phyloP scores from a whole-genome alignment of 805 yeast species.

The Candida saitoana region DNA sequence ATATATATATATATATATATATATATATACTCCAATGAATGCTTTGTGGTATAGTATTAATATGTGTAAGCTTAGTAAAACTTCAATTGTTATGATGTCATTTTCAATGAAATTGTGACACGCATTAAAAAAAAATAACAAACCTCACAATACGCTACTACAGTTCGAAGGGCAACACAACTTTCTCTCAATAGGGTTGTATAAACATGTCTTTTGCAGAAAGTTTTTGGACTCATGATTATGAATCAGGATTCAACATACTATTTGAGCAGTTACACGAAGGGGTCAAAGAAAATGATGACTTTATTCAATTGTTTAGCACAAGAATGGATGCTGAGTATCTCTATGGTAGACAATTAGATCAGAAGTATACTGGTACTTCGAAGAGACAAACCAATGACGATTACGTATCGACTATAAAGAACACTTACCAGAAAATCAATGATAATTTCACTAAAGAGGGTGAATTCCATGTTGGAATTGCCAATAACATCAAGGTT shows the following conservation, averaged over 20 bases:
- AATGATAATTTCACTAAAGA: conserved; percentile 52
- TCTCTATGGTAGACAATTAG: conserved; percentile 55
- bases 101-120: neutral
- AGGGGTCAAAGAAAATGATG: conserved; percentile 69
- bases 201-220: conserved; percentile 68
- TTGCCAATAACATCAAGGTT: conserved; percentile 57
- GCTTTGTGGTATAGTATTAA: too few relatives aligned
- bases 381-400: conserved; percentile 42
- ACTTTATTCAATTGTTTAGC: conserved; percentile 60
- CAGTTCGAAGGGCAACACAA: too few relatives aligned
- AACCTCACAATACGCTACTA: too few relatives aligned
- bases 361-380: conserved; percentile 34
- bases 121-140: neutral
- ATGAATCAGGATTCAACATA: conserved; percentile 47
- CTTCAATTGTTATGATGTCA: too few relatives aligned
- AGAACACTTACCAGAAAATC: conserved; percentile 58
- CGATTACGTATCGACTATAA: conserved; percentile 61
- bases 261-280: conserved; percentile 51
- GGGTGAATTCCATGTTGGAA: conserved; percentile 54
- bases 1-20: too few relatives aligned
- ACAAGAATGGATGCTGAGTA: conserved; percentile 71
- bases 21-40: too few relatives aligned
- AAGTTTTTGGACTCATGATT: conserved; percentile 73
- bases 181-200: too few relatives aligned
- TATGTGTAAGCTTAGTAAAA: too few relatives aligned